Percentiles rank a stretch among this genome's conserved stretches.
phyloP scores from a whole-genome alignment of 768 basidiomycete genomes.

The Cubamyces sp. region DNA sequence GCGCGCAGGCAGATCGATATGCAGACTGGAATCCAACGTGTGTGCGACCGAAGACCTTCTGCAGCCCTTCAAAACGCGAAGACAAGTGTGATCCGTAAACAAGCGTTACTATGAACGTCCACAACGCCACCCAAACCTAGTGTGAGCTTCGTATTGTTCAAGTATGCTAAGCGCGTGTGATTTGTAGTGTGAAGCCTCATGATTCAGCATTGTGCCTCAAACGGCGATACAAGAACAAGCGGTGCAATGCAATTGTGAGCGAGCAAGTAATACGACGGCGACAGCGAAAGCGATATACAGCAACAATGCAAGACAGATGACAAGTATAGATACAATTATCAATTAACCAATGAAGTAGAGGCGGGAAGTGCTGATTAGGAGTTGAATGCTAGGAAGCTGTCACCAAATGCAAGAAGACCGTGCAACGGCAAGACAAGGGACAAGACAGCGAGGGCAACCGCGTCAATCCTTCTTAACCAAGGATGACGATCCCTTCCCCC shows the following conservation, averaged over 20 bases:
- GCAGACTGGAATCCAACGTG: too few species aligned
- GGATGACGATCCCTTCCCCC: conserved; percentile 3
- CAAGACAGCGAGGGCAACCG: not conserved
- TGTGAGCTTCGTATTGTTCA: not conserved
- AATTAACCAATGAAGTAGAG: not conserved
- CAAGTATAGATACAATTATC: conserved; percentile 9
- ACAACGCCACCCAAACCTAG: not conserved
- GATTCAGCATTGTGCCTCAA: conserved; percentile 7
- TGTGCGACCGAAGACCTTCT: too few species aligned
- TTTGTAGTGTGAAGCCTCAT: not conserved
- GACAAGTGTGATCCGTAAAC: too few species aligned
- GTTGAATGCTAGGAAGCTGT: not conserved
- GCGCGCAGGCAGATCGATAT: too few species aligned
- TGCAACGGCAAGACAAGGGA: not conserved
- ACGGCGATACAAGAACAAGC: not conserved
- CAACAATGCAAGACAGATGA: not conserved
- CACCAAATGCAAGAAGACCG: not conserved
- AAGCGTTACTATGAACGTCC: too few species aligned
- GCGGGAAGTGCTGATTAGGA: not conserved
- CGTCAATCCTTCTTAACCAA: conserved; percentile 1
- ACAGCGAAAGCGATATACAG: conserved; percentile 4
- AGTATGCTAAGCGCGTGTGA: not conserved
- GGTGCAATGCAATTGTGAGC: conserved; percentile 4
- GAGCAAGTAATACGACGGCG: conserved; percentile 5
- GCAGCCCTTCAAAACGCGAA: too few species aligned